These are phyloP conservation scores for Talaromyces ruber DNA, from an alignment of 495 filamentous ascomycete species.

Conservation along the genomic window DNA sequence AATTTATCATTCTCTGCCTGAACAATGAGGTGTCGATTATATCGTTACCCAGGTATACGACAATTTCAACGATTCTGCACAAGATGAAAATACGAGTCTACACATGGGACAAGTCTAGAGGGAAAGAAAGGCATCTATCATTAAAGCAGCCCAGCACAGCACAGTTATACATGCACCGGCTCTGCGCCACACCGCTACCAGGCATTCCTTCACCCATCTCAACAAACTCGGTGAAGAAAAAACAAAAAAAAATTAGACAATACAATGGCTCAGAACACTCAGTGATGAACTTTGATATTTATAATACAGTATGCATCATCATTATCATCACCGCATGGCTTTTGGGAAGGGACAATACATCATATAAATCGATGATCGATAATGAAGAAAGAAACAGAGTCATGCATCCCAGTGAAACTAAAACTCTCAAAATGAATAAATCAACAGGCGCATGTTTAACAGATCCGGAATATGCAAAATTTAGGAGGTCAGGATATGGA, in stretches of 20 bases:
- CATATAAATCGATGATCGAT: not conserved
- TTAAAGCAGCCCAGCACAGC: not conserved
- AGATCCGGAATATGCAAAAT: not conserved
- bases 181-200: not conserved
- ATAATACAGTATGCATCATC: constrained; percentile 1
- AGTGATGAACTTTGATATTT: not conserved
- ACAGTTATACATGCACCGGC: not conserved
- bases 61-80: not conserved
- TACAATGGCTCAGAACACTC: not conserved
- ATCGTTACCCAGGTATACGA: no score
- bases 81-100: not conserved
- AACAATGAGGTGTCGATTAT: not conserved
- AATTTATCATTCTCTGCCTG: not conserved
- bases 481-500: not conserved
- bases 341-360: not conserved
- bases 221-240: not conserved
- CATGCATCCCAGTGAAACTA: not conserved
- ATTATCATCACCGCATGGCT: not conserved
- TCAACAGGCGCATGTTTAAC: not conserved
- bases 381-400: not conserved
- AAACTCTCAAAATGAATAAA: not conserved
- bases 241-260: not conserved
- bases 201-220: not conserved
- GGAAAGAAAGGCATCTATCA: not conserved
- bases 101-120: not conserved